Conservation (phyloP, 1,284 basidiomycete species). For the Ceratobasidium sp. region DNA sequence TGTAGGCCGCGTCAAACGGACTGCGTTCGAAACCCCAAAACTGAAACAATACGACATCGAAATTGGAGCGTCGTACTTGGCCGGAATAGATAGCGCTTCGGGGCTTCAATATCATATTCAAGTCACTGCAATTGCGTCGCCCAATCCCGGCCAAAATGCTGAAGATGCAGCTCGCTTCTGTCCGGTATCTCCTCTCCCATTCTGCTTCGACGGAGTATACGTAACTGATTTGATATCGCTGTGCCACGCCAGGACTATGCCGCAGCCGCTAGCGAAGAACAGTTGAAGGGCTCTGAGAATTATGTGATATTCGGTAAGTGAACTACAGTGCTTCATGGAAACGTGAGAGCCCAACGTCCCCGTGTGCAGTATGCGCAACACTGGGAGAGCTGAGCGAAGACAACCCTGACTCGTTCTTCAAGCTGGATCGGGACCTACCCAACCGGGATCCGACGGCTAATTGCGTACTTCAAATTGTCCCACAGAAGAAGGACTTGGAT, state of each 20-base stretch:
- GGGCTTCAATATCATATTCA: slow-evolving; percentile 52
- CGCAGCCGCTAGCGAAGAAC: slow-evolving; percentile 47
- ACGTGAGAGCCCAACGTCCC: no score
- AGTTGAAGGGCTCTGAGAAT: slow-evolving; percentile 47
- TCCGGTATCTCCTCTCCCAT: slow-evolving; percentile 13
- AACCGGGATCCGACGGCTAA: slow-evolving; percentile 48
- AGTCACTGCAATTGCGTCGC: slow-evolving; percentile 49
- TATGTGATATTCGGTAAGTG: slow-evolving; percentile 48
- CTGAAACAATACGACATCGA: slow-evolving; percentile 43
- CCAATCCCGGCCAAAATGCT: slow-evolving; percentile 47
- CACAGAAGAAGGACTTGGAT: slow-evolving; percentile 44
- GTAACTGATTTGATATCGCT: background rate
- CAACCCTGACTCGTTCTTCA: slow-evolving; percentile 47
- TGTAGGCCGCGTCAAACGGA: slow-evolving; percentile 47
- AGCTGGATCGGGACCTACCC: background rate
- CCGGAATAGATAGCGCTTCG: slow-evolving; percentile 48
- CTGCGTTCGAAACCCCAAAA: slow-evolving; percentile 24
- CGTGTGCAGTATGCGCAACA: slow-evolving; percentile 31
- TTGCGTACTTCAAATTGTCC: slow-evolving; percentile 47
- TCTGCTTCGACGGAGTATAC: background rate
- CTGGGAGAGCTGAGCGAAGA: slow-evolving; percentile 48
- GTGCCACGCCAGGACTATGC: slow-evolving; percentile 45
- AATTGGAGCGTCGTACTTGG: slow-evolving; percentile 51
- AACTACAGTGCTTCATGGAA: no score
- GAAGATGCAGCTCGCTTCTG: slow-evolving; percentile 49